A percentile compares a stretch with the other conserved stretches of the same genome.
Evolutionary conservation across 441 rosid species (phyloP).

Genomic region (Eutrema salsugineum): DNA sequence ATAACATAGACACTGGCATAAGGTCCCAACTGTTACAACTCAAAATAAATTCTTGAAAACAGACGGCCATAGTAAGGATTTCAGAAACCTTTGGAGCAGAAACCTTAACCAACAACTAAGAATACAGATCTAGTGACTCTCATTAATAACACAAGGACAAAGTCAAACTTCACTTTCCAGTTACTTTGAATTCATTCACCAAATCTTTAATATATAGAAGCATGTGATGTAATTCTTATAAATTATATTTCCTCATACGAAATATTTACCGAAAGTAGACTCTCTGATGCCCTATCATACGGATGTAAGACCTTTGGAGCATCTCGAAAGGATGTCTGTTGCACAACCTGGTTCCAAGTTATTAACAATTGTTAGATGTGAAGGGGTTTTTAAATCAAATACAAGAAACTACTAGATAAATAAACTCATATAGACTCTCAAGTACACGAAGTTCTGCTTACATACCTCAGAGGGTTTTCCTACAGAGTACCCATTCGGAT

Average conservation of each 20-base stretch:
- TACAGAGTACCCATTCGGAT: conserved; percentile 70
- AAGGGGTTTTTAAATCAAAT: conserved; percentile 14
- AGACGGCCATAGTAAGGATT: neutral
- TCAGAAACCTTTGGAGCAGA: neutral
- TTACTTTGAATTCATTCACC: neutral
- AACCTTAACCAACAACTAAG: neutral
- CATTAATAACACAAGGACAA: neutral
- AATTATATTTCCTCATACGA: neutral
- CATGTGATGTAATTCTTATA: no score
- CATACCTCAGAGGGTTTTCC: conserved; percentile 84
- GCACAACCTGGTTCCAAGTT: conserved; percentile 45
- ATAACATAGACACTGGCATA: neutral
- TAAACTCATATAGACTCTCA: neutral
- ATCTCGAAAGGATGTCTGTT: conserved; percentile 54
- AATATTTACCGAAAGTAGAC: conserved; percentile 64
- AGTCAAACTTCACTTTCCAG: neutral
- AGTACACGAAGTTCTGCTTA: neutral
- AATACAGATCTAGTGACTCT: neutral
- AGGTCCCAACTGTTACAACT: neutral
- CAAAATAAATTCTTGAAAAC: neutral
- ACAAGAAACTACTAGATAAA: neutral
- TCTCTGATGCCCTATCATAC: conserved; percentile 85
- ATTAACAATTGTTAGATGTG: conserved; percentile 15
- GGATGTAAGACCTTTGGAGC: conserved; percentile 64
- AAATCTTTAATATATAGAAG: neutral